Conservation (phyloP, 352 stramenopile genomes). For the Pythium coloratum region DNA sequence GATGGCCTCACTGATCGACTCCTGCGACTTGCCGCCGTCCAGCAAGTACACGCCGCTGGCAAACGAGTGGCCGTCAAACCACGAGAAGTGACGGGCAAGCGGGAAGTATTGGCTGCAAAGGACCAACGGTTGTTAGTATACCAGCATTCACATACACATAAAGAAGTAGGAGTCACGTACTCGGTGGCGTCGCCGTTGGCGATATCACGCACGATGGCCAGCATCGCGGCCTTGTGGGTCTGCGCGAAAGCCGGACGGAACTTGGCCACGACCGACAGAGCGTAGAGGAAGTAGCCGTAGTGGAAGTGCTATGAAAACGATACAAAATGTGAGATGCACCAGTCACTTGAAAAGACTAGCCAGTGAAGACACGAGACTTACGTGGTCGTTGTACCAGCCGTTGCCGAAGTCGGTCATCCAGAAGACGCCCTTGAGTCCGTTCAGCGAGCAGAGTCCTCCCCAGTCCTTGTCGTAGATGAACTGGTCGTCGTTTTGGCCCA, state of each 20-base stretch:
- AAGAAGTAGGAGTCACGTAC: slow-evolving; percentile 35
- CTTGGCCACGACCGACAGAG: slow-evolving; percentile 77
- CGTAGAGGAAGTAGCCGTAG: slow-evolving; percentile 94
- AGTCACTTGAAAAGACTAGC: too few species aligned
- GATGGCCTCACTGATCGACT: slow-evolving; percentile 95
- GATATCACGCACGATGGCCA: slow-evolving; percentile 79
- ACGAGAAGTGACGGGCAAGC: slow-evolving; percentile 94
- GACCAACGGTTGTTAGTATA: neutral
- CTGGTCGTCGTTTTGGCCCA: slow-evolving; percentile 69
- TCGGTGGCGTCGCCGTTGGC: slow-evolving; percentile 60
- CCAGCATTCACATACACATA: neutral
- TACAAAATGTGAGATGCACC: neutral
- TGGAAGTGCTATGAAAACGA: slow-evolving; percentile 90
- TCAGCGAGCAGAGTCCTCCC: slow-evolving; percentile 90
- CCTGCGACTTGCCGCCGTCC: slow-evolving; percentile 95
- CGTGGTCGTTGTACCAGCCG: slow-evolving; percentile 89
- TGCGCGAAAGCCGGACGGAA: slow-evolving; percentile 70
- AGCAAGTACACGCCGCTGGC: slow-evolving; percentile 94
- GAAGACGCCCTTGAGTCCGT: slow-evolving; percentile 89
- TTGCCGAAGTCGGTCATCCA: slow-evolving; percentile 94
- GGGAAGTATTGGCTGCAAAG: slow-evolving; percentile 80
- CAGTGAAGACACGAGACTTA: slow-evolving; percentile 36
- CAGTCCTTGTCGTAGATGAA: slow-evolving; percentile 94
- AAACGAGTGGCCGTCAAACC: slow-evolving; percentile 97
- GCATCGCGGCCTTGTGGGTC: slow-evolving; percentile 72